These are phyloP conservation scores for Spergularia marina DNA, from an alignment of 148 eudicot species.

Conservation along the genomic window DNA sequence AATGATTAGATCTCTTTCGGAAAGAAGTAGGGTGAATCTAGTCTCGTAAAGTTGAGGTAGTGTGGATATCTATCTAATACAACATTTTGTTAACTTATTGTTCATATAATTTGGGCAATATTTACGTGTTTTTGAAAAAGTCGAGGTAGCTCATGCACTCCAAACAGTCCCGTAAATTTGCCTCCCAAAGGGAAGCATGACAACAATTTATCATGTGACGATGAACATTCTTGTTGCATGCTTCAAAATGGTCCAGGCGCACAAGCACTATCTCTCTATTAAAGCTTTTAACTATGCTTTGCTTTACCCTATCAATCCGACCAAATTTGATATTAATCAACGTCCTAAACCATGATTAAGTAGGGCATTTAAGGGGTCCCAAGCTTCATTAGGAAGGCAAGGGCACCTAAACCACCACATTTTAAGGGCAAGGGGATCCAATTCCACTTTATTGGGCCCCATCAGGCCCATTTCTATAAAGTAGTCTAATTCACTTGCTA, in stretches of 20 bases:
- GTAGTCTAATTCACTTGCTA: slow-evolving; percentile 21
- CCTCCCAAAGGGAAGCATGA: neutral
- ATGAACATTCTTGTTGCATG: neutral
- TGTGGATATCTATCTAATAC: too few relatives aligned
- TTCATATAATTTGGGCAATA: too few relatives aligned
- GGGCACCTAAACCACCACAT: slow-evolving; percentile 28
- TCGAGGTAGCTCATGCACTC: too few relatives aligned
- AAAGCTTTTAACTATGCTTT: slow-evolving; percentile 10
- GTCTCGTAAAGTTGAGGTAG: too few relatives aligned
- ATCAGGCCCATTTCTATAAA: slow-evolving; percentile 17
- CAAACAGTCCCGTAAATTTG: too few relatives aligned
- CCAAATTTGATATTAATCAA: slow-evolving; percentile 12
- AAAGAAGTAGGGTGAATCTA: too few relatives aligned
- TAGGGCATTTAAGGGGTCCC: slow-evolving; percentile 14
- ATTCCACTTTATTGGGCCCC: slow-evolving; percentile 14
- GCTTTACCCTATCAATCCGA: slow-evolving; percentile 26
- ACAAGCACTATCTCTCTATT: neutral
- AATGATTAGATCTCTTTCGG: too few relatives aligned
- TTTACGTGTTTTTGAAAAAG: too few relatives aligned
- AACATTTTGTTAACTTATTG: too few relatives aligned
- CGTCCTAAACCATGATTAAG: slow-evolving; percentile 29
- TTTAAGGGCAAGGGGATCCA: slow-evolving; percentile 22
- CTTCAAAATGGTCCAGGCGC: slow-evolving; percentile 9
- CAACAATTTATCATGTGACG: slow-evolving; percentile 2
- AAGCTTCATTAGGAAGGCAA: slow-evolving; percentile 30